Evolutionary conservation across 306 rosid genomes (phyloP).

Genomic region (Rosa persica): DNA sequence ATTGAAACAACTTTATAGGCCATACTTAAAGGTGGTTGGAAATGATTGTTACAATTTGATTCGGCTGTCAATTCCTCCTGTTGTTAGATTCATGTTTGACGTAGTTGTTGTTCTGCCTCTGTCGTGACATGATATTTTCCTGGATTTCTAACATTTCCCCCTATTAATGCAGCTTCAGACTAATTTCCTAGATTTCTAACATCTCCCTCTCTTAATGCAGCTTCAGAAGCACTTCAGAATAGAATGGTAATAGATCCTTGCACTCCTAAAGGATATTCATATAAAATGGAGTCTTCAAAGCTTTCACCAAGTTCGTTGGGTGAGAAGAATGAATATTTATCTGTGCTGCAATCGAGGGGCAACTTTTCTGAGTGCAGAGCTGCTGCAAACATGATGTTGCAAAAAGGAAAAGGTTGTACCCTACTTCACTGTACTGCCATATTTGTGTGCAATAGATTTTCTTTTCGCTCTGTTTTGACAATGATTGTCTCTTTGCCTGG

Average conservation of each 20-base stretch:
- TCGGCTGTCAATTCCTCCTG: background rate
- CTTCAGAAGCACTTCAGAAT: conserved; percentile 50
- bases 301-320: conserved; percentile 50
- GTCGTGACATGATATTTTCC: conserved; percentile 15
- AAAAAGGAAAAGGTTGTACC: conserved; percentile 77
- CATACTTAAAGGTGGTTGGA: background rate
- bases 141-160: conserved; percentile 13
- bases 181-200: conserved; percentile 7
- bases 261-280: conserved; percentile 75
- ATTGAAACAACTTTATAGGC: background rate
- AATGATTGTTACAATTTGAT: background rate
- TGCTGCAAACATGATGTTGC: conserved; percentile 71
- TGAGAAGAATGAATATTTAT: conserved; percentile 33
- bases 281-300: conserved; percentile 42
- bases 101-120: background rate
- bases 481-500: conserved; percentile 16
- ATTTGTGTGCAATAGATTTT: conserved; percentile 22
- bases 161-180: conserved; percentile 59
- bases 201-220: conserved; percentile 54
- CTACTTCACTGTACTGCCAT: conserved; percentile 17
- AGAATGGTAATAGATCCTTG: conserved; percentile 70
- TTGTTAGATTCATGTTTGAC: background rate
- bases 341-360: conserved; percentile 62
- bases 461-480: conserved; percentile 17
- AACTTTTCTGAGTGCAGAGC: conserved; percentile 93